Evolutionary conservation across 352 stramenopile species (phyloP).

Genomic region (Phytopythium ostracodes): DNA sequence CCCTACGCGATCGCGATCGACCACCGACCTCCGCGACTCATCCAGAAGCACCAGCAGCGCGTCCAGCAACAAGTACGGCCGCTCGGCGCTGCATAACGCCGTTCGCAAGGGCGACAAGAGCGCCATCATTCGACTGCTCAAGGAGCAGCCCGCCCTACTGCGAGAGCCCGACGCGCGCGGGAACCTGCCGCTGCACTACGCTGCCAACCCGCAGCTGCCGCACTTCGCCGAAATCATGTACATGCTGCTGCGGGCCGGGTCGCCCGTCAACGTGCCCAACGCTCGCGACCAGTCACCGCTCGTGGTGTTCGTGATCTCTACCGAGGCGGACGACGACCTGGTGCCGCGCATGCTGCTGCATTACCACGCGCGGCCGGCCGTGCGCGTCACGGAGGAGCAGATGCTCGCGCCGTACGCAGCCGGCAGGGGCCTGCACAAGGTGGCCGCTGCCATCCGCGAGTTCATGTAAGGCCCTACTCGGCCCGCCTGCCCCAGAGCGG

Average conservation of each 20-base stretch:
- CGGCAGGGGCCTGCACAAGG: constrained; percentile 36
- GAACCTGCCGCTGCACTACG: constrained; percentile 63
- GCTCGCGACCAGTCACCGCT: constrained; percentile 47
- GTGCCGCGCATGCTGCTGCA: constrained; percentile 44
- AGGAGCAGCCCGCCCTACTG: constrained; percentile 34
- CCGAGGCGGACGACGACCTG: constrained; percentile 42
- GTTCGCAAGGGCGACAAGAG: constrained; percentile 46
- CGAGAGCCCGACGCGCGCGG: constrained; percentile 34
- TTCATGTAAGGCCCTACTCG: constrained; percentile 30
- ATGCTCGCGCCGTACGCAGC: constrained; percentile 42
- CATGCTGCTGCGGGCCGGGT: constrained; percentile 42
- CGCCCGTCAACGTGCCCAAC: constrained; percentile 48
- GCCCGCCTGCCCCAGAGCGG: not conserved
- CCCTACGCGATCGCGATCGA: not conserved
- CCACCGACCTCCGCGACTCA: constrained; percentile 3
- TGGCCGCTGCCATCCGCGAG: constrained; percentile 39
- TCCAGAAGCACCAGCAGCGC: not conserved
- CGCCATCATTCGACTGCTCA: constrained; percentile 24
- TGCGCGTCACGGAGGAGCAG: constrained; percentile 44
- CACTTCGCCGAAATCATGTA: constrained; percentile 35
- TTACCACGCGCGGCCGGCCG: constrained; percentile 37
- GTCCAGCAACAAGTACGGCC: constrained; percentile 34
- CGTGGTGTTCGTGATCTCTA: constrained; percentile 52
- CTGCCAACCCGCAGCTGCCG: constrained; percentile 29
- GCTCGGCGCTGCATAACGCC: constrained; percentile 42